A percentile compares a stretch with the other conserved stretches of the same genome.
Conservation (phyloP, 108 stramenopile species). For the Conticribra guillardii region DNA sequence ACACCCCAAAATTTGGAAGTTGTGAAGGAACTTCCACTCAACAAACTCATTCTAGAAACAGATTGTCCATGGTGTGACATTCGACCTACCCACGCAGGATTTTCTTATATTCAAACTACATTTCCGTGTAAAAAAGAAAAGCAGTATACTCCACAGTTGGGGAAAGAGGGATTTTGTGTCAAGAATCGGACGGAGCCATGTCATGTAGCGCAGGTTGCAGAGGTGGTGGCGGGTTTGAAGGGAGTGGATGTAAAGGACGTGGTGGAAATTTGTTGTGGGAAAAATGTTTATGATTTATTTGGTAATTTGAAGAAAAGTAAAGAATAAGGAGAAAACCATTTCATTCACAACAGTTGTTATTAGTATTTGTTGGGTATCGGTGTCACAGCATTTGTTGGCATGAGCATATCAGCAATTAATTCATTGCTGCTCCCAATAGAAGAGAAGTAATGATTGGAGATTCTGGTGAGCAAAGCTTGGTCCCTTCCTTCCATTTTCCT, state of each 20-base stretch:
- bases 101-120: conserved; percentile 59
- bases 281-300: conserved; percentile 73
- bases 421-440: no score
- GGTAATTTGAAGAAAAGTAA: conserved; percentile 41
- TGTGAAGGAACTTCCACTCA: conserved; percentile 77
- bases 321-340: no score
- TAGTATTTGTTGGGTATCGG: no score
- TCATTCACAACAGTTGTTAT: no score
- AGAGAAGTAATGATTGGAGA: no score
- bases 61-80: conserved; percentile 96
- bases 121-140: conserved; percentile 82
- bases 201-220: conserved; percentile 86
- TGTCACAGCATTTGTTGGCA: no score
- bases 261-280: conserved; percentile 52
- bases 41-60: conserved; percentile 92
- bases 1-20: conserved; percentile 88
- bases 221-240: conserved; percentile 81
- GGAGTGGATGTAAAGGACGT: conserved; percentile 65
- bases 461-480: no score
- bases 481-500: no score
- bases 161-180: conserved; percentile 58
- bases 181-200: conserved; percentile 92
- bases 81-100: conserved; percentile 80
- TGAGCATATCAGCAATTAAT: no score
- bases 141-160: conserved; percentile 57